A percentile compares a stretch with the other conserved stretches of the same genome.
Evolutionary conservation across 306 rosid species (phyloP).

Genomic region (Sicyos edulis): DNA sequence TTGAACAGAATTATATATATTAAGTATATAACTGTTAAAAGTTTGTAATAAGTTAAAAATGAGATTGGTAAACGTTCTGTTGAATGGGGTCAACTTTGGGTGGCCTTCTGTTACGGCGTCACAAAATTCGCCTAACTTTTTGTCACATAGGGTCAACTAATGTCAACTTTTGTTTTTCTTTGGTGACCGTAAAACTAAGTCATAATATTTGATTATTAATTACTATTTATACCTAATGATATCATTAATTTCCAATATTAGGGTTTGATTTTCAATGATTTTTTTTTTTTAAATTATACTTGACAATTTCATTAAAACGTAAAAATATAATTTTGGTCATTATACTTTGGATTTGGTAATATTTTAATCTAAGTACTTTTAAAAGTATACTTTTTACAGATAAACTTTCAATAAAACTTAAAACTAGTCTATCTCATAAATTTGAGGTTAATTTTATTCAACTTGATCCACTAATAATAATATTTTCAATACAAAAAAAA

Average conservation of each 20-base stretch:
- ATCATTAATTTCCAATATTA: not conserved
- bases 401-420: too few species aligned
- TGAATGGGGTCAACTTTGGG: conserved; percentile 16
- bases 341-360: not conserved
- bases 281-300: too few species aligned
- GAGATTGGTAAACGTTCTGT: not conserved
- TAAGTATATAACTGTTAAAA: not conserved
- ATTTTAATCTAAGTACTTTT: too few species aligned
- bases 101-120: conserved; percentile 6
- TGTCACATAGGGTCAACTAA: not conserved
- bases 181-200: too few species aligned
- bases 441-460: too few species aligned
- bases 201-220: not conserved
- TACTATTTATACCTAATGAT: too few species aligned
- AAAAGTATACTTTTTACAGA: too few species aligned
- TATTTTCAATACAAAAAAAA: too few species aligned
- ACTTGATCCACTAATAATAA: too few species aligned
- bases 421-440: too few species aligned
- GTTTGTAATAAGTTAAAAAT: not conserved
- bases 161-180: not conserved
- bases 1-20: not conserved
- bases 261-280: not conserved
- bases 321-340: not conserved
- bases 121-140: not conserved
- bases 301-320: too few species aligned